Percentiles rank a stretch among this genome's conserved stretches.
Conservation (phyloP, 202 grass and related monocot species). For the Bolboschoenoplectus hybrid region DNA sequence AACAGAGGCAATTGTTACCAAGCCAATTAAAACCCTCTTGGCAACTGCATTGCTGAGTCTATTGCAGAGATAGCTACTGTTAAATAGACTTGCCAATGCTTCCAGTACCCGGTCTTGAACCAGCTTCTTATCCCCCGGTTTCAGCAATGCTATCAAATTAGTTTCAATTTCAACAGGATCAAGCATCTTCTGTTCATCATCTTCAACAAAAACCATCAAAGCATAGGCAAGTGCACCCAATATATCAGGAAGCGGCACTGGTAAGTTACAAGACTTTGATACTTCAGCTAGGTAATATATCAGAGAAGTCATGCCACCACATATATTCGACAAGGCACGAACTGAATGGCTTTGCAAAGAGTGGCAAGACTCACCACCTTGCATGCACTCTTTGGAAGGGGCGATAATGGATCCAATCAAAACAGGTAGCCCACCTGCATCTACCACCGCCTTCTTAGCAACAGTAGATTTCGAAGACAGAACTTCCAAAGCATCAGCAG, state of each 20-base stretch:
- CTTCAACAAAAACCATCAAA: slow-evolving; percentile 85
- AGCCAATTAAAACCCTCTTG: slow-evolving; percentile 78
- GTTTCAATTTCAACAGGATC: slow-evolving; percentile 82
- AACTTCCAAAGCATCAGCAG: slow-evolving; percentile 94
- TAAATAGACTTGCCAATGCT: slow-evolving; percentile 87
- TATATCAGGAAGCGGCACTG: slow-evolving; percentile 66
- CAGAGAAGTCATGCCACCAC: slow-evolving; percentile 74
- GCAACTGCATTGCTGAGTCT: slow-evolving; percentile 70
- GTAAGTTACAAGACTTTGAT: slow-evolving; percentile 49
- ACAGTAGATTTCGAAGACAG: slow-evolving; percentile 80
- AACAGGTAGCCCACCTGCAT: slow-evolving; percentile 83
- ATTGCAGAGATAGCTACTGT: slow-evolving; percentile 58
- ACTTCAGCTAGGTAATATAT: slow-evolving; percentile 82
- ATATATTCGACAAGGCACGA: slow-evolving; percentile 86
- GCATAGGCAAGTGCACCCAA: slow-evolving; percentile 88
- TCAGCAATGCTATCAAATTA: slow-evolving; percentile 73
- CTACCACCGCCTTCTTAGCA: slow-evolving; percentile 89
- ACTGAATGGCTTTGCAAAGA: slow-evolving; percentile 82
- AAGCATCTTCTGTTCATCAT: slow-evolving; percentile 68
- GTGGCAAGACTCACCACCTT: slow-evolving; percentile 71
- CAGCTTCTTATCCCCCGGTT: slow-evolving; percentile 63
- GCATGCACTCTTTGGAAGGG: slow-evolving; percentile 94
- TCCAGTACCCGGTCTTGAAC: slow-evolving; percentile 92
- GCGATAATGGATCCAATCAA: slow-evolving; percentile 92
- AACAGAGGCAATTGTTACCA: slow-evolving; percentile 82